Evolutionary conservation across 208 protist genomes (phyloP), one percentile per base, ranked within the genome.

Genomic region (Crithidia thermophila): DNA sequence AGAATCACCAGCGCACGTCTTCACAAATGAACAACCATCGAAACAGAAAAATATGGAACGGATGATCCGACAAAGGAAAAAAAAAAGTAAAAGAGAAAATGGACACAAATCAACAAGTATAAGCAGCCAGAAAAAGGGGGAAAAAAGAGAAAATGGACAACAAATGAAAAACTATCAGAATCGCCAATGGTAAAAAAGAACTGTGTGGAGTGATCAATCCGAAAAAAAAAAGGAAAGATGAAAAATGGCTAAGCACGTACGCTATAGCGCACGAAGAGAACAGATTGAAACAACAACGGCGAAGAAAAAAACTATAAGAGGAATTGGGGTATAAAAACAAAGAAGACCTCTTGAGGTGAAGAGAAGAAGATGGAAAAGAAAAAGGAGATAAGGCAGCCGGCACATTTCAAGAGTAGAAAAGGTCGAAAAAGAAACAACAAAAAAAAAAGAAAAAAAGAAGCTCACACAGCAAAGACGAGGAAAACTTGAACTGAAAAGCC

Each of bases 391-490:
- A 49, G 7, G 13, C 18, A 42, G 7, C 40, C 43, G 57, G 11
- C 59, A 60, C 23, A 58, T 33, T 31, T 20, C 21, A 23, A 16
- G 39, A 10, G 33, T 36, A n/a, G 6, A 49, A 49, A n/a, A 20
- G 43, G n/a, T 8, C 10, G 5, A 27, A n/a, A 7, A 49, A 7
- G 43, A 49, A 49, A 49, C 9, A 6, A 25, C 43, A 49, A 51
- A 43, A 51, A 63, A 40, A 34, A 42, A 39, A 45, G 13, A 53
- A 57, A 5, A 52, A 64, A n/a, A 9, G 10, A 11, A 36, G 28
- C 31, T 23, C 52, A 47, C 43, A 36, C 7, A 59, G 55, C 45
- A 57, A 51, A 53, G 23, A 8, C 11, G n/a, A 62, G 21, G 28
- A 31, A 20, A 59, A 30, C 3, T 3, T 43, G 42, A 23, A 57